Percentiles rank a stretch among this genome's conserved stretches.
Evolutionary conservation across 257 asterid species (phyloP).

Genomic region (Solanum piurae): DNA sequence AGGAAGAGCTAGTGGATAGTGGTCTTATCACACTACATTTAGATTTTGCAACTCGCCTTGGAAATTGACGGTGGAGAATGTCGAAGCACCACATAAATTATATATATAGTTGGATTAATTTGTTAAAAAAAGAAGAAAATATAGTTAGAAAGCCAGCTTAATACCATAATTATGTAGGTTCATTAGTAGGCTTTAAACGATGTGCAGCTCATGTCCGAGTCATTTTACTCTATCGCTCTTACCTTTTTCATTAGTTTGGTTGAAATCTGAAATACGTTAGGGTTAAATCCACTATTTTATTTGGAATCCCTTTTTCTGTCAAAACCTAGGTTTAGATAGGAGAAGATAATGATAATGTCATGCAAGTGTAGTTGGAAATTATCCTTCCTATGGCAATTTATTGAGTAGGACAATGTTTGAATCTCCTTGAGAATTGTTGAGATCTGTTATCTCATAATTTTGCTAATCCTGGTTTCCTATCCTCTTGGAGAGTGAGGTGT

Average conservation of each 20-base stretch:
- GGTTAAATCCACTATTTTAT: neutral
- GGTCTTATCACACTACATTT: neutral
- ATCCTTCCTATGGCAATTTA: neutral
- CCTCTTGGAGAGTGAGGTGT: neutral
- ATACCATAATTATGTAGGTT: neutral
- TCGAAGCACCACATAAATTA: neutral
- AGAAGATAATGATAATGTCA: neutral
- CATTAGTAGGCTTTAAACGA: neutral
- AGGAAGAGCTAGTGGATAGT: neutral
- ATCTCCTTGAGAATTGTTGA: neutral
- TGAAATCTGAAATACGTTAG: neutral
- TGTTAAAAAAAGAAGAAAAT: neutral
- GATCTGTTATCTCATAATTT: neutral
- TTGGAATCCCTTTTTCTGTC: neutral
- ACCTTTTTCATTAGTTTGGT: neutral
- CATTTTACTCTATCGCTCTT: neutral
- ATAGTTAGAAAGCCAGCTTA: neutral
- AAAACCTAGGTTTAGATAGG: neutral
- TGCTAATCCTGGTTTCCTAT: neutral
- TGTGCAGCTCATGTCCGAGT: neutral
- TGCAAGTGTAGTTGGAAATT: neutral
- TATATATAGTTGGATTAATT: neutral
- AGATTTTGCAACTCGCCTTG: neutral
- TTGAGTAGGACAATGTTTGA: neutral
- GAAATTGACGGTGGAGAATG: neutral